These are phyloP conservation scores for Talaromyces albobiverticillius DNA, from an alignment of 2,329 filamentous ascomycete species.

Conservation along the genomic window DNA sequence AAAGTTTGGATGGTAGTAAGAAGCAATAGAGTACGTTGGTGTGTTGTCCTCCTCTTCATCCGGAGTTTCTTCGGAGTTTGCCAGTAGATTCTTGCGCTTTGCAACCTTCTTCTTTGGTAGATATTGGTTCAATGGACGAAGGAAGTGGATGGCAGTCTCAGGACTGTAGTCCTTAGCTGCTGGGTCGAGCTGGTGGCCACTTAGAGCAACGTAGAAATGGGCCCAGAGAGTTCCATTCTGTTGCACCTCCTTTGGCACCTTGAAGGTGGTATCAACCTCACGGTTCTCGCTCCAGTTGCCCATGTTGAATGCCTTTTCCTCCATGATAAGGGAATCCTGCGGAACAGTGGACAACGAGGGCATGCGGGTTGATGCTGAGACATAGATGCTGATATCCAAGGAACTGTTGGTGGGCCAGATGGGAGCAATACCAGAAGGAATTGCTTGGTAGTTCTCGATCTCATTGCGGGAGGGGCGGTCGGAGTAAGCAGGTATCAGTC, in stretches of 20 bases:
- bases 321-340: slow-evolving; percentile 67
- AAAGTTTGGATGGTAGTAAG: slow-evolving; percentile 94
- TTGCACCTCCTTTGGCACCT: slow-evolving; percentile 75
- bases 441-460: slow-evolving; percentile 44
- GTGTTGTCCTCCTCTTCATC: slow-evolving; percentile 52
- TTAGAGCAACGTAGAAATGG: slow-evolving; percentile 83
- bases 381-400: slow-evolving; percentile 80
- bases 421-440: slow-evolving; percentile 70
- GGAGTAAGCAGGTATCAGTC: slow-evolving; percentile 60
- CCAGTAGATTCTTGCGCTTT: slow-evolving; percentile 83
- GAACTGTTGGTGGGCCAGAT: slow-evolving; percentile 80
- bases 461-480: slow-evolving; percentile 56
- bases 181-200: slow-evolving; percentile 75
- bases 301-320: slow-evolving; percentile 76
- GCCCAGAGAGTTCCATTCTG: slow-evolving; percentile 92
- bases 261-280: slow-evolving; percentile 71
- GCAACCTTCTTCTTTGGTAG: slow-evolving; percentile 83
- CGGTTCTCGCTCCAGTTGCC: slow-evolving; percentile 78
- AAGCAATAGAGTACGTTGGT: slow-evolving; percentile 68
- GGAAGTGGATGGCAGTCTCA: slow-evolving; percentile 75
- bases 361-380: slow-evolving; percentile 71
- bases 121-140: slow-evolving; percentile 82
- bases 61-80: slow-evolving; percentile 48
- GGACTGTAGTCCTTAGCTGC: slow-evolving; percentile 68
- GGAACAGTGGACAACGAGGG: slow-evolving; percentile 62